Percentiles rank a stretch among this genome's conserved stretches.
Conservation (phyloP, 108 stramenopile species). For the Schizochytrium sp. region DNA sequence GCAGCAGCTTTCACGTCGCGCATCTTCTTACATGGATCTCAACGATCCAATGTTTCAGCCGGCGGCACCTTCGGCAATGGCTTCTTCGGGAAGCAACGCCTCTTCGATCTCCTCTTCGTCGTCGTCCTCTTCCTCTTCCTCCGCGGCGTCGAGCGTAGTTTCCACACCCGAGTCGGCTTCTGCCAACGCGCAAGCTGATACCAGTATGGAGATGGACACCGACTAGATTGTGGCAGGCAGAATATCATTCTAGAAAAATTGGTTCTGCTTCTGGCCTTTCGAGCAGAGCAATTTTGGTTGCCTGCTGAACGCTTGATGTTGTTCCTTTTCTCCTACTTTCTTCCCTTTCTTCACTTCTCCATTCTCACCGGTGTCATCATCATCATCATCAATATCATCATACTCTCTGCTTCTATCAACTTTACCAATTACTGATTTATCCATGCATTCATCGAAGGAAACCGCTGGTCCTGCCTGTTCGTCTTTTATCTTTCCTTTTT, state of each 20-base stretch:
- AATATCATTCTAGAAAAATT: neutral
- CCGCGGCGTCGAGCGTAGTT: neutral
- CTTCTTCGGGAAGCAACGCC: neutral
- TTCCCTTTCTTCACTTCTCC: too few relatives aligned
- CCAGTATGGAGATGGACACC: neutral
- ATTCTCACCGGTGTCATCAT: too few relatives aligned
- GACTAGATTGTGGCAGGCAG: neutral
- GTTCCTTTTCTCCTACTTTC: too few relatives aligned
- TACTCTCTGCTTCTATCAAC: too few relatives aligned
- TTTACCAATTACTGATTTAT: too few relatives aligned
- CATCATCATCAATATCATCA: too few relatives aligned
- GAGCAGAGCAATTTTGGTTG: neutral
- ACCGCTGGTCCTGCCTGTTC: too few relatives aligned
- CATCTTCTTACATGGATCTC: neutral
- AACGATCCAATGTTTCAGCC: neutral
- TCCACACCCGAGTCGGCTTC: neutral
- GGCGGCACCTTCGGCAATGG: neutral
- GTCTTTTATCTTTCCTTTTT: too few relatives aligned
- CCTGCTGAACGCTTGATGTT: too few relatives aligned
- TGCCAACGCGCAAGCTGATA: neutral
- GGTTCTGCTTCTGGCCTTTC: neutral
- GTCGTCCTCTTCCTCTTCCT: neutral
- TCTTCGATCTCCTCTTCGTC: neutral
- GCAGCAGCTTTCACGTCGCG: neutral
- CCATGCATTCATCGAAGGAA: too few relatives aligned